phyloP scores from a whole-genome alignment of 2,329 filamentous ascomycete species.

The Claviceps paspali region DNA sequence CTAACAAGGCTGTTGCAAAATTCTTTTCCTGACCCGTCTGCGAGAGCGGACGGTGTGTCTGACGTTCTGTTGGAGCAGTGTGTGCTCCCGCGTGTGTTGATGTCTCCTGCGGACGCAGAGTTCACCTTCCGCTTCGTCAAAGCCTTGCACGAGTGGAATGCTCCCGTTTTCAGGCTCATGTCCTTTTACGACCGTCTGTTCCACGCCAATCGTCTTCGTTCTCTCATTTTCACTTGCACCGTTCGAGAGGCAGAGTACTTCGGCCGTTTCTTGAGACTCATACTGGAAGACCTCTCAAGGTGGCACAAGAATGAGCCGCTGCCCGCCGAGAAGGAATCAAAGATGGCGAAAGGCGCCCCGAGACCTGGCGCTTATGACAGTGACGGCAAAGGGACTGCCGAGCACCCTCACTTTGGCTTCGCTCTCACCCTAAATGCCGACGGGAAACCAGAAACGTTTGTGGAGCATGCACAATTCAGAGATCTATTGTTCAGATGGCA shows the following conservation, averaged over 20 bases:
- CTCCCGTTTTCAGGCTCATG: conserved; percentile 75
- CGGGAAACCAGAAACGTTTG: conserved; percentile 52
- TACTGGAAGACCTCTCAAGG: conserved; percentile 60
- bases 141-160: conserved; percentile 70
- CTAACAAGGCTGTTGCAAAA: conserved; percentile 59
- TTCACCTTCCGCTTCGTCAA: conserved; percentile 79
- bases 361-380: conserved; percentile 70
- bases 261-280: conserved; percentile 75
- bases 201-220: conserved; percentile 62
- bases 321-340: conserved; percentile 26
- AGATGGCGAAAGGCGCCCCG: conserved; percentile 25
- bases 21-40: conserved; percentile 59
- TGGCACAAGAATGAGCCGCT: conserved; percentile 66
- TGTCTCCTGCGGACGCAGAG: conserved; percentile 77
- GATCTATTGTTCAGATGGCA: conserved; percentile 85
- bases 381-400: conserved; percentile 44
- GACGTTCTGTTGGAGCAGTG: conserved; percentile 77
- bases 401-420: conserved; percentile 57
- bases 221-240: conserved; percentile 78
- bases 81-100: conserved; percentile 70
- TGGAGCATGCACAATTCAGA: conserved; percentile 78
- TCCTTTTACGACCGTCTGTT: conserved; percentile 75
- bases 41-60: conserved; percentile 52
- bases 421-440: conserved; percentile 51
- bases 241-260: conserved; percentile 84